A percentile compares a stretch with the other conserved stretches of the same genome.
Evolutionary conservation across 768 basidiomycete species (phyloP).

Genomic region (Leccinellum rugosiceps): DNA sequence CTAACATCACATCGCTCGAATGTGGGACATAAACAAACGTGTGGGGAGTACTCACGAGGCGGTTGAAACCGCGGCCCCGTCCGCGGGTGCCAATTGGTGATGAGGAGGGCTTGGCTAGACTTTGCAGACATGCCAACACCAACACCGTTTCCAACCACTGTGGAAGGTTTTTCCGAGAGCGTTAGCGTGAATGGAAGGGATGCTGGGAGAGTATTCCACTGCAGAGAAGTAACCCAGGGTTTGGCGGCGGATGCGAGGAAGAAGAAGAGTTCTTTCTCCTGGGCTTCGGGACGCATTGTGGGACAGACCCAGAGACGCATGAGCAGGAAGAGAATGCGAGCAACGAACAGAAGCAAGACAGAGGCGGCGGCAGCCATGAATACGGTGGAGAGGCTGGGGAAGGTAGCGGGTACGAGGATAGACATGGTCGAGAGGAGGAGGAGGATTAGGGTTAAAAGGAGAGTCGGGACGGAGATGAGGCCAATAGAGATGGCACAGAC

Average conservation of each 20-base stretch:
- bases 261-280: slow-evolving; percentile 14
- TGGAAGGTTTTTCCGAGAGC: slow-evolving; percentile 19
- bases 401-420: slow-evolving; percentile 31
- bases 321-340: slow-evolving; percentile 27
- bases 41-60: slow-evolving; percentile 25
- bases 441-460: slow-evolving; percentile 18
- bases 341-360: slow-evolving; percentile 27
- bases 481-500: slow-evolving; percentile 10
- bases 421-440: slow-evolving; percentile 21
- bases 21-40: neutral
- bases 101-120: slow-evolving; percentile 12
- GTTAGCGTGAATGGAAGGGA: slow-evolving; percentile 27
- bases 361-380: slow-evolving; percentile 32
- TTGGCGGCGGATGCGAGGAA: slow-evolving; percentile 1
- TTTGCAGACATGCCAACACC: slow-evolving; percentile 7
- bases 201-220: slow-evolving; percentile 26
- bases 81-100: slow-evolving; percentile 23
- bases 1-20: slow-evolving; percentile 19
- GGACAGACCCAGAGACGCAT: slow-evolving; percentile 29
- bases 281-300: slow-evolving; percentile 3
- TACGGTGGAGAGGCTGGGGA: slow-evolving; percentile 27
- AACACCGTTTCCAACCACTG: slow-evolving; percentile 7
- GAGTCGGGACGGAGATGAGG: slow-evolving; percentile 23
- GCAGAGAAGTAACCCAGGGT: slow-evolving; percentile 20
- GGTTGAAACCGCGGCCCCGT: slow-evolving; percentile 28